Evolutionary conservation across 495 filamentous ascomycete genomes (phyloP).

Genomic region (Pyrenula aspistea): DNA sequence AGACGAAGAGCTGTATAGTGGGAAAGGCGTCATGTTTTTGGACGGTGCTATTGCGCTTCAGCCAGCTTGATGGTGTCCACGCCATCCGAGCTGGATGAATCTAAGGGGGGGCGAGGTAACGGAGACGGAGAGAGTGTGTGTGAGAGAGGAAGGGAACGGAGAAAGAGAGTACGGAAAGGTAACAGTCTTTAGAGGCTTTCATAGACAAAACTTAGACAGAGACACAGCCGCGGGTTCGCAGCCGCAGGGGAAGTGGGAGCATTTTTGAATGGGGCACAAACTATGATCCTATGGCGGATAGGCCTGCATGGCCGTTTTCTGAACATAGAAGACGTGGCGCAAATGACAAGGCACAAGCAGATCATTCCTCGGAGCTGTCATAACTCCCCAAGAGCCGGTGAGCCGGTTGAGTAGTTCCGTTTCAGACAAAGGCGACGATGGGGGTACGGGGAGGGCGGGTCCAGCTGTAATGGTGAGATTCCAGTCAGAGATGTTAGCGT

Average conservation of each 20-base stretch:
- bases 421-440: background rate
- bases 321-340: background rate
- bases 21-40: conserved; percentile 22
- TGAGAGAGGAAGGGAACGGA: background rate
- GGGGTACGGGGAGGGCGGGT: background rate
- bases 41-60: background rate
- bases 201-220: background rate
- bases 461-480: background rate
- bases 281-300: background rate
- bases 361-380: background rate
- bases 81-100: background rate
- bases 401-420: background rate
- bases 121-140: background rate
- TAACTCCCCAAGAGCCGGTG: background rate
- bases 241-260: background rate
- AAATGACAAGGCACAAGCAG: background rate
- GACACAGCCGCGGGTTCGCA: background rate
- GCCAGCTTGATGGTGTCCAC: background rate
- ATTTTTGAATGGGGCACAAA: too few species aligned
- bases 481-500: background rate
- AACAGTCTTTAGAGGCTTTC: background rate
- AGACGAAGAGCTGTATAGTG: conserved; percentile 54
- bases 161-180: background rate
- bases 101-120: background rate
- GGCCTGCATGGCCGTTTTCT: background rate